These are phyloP conservation scores for Eleusine indica DNA, from an alignment of 176 grass and related monocot species.

Conservation along the genomic window DNA sequence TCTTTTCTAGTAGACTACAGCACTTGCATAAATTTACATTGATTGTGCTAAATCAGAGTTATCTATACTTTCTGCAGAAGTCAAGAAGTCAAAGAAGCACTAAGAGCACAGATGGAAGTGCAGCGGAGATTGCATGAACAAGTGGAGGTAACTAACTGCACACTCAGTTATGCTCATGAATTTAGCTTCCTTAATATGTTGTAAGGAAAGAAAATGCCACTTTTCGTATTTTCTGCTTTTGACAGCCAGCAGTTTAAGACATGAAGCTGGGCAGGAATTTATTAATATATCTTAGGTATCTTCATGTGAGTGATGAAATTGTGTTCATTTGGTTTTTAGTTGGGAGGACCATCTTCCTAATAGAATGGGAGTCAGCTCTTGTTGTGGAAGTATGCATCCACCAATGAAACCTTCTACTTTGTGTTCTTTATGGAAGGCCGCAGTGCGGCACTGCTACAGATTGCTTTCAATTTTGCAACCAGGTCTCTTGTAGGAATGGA, in stretches of 20 bases:
- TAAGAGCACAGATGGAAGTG: conserved; percentile 95
- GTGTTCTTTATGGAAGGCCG: too few relatives aligned
- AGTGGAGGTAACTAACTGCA: conserved; percentile 71
- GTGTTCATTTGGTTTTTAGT: conserved; percentile 6
- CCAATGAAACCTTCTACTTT: too few relatives aligned
- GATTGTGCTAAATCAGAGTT: conserved; percentile 4
- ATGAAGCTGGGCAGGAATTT: background rate
- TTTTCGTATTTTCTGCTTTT: conserved; percentile 21
- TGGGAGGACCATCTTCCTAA: background rate
- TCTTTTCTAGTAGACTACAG: background rate
- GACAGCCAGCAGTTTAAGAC: background rate
- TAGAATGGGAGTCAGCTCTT: background rate
- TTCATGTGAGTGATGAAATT: background rate
- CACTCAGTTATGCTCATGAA: conserved; percentile 3
- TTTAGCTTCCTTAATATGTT: background rate
- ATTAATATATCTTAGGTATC: background rate
- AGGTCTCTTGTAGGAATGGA: background rate
- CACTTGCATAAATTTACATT: background rate
- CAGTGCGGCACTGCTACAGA: too few relatives aligned
- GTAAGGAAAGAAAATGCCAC: conserved; percentile 17
- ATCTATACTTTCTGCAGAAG: conserved; percentile 54
- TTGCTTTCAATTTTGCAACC: background rate
- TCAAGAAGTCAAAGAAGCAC: conserved; percentile 75
- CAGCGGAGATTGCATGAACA: conserved; percentile 96
- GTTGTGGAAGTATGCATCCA: background rate